These are phyloP conservation scores for Pterocarpus macrocarpus DNA, from an alignment of 306 rosid species.

Conservation along the genomic window DNA sequence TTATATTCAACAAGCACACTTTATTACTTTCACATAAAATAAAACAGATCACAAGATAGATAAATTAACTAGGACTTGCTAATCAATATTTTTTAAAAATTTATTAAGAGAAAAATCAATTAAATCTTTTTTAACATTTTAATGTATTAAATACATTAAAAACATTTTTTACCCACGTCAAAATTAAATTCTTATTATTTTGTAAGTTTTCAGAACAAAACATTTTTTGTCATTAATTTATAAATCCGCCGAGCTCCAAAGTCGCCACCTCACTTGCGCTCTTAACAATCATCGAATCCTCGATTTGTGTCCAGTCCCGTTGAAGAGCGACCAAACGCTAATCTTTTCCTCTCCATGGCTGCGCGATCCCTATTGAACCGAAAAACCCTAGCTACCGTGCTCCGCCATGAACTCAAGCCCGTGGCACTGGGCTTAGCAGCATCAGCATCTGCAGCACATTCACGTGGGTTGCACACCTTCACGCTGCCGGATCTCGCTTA, in stretches of 20 bases:
- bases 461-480: conserved; percentile 70
- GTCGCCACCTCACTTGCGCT: not conserved
- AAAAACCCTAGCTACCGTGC: conserved; percentile 49
- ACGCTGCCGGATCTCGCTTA: conserved; percentile 88
- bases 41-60: too few relatives aligned
- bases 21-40: too few relatives aligned
- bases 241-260: not conserved
- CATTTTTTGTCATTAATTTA: not conserved
- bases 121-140: too few relatives aligned
- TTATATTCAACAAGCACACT: too few relatives aligned
- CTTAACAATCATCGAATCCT: not conserved
- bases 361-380: conserved; percentile 51
- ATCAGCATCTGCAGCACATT: conserved; percentile 19
- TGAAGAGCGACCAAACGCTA: not conserved
- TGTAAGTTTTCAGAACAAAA: too few relatives aligned
- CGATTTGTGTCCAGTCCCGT: not conserved
- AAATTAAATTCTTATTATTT: too few relatives aligned
- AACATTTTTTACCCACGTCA: too few relatives aligned
- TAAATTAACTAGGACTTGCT: too few relatives aligned
- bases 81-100: too few relatives aligned
- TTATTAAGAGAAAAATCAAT: too few relatives aligned
- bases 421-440: conserved; percentile 38
- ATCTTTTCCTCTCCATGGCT: conserved; percentile 50
- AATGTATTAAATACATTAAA: too few relatives aligned
- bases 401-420: conserved; percentile 42